Conservation (phyloP, 768 basidiomycete species). For the Rhodosporidiobolus odoratus region DNA sequence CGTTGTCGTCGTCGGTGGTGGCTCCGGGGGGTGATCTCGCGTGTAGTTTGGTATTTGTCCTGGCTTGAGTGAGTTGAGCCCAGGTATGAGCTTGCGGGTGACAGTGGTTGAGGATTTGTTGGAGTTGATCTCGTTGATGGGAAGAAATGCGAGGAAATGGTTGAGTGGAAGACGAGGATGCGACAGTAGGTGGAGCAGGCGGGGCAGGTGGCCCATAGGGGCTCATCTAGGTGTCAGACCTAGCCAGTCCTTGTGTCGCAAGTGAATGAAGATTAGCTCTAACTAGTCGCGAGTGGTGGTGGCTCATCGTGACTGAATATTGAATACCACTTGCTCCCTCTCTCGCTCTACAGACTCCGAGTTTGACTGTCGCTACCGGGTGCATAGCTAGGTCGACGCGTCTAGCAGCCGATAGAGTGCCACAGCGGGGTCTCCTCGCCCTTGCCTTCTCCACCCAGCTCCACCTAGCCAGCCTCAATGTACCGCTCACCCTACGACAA, state of each 20-base stretch:
- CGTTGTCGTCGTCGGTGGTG: background rate
- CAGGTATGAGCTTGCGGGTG: background rate
- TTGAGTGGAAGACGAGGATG: background rate
- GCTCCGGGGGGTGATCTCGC: background rate
- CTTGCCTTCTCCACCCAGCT: background rate
- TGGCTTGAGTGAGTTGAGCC: conserved; percentile 1
- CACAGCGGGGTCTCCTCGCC: too few relatives aligned
- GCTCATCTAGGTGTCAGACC: too few relatives aligned
- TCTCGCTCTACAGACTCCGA: too few relatives aligned
- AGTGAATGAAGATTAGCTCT: too few relatives aligned
- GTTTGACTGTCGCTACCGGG: too few relatives aligned
- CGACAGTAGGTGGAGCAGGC: background rate
- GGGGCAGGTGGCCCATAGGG: background rate
- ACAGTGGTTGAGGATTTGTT: conserved; percentile 9
- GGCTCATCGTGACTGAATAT: too few relatives aligned
- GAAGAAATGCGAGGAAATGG: conserved; percentile 15
- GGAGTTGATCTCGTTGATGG: background rate
- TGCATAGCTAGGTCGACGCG: too few relatives aligned
- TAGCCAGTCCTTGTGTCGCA: too few relatives aligned
- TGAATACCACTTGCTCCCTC: too few relatives aligned
- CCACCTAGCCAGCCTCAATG: background rate
- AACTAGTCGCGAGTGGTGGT: too few relatives aligned
- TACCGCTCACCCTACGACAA: background rate
- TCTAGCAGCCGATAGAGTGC: too few relatives aligned
- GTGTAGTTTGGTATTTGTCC: background rate